Percentiles rank a stretch among this genome's conserved stretches.
Evolutionary conservation across 495 filamentous ascomycete genomes (phyloP).

Genomic region (Thozetella sp.): DNA sequence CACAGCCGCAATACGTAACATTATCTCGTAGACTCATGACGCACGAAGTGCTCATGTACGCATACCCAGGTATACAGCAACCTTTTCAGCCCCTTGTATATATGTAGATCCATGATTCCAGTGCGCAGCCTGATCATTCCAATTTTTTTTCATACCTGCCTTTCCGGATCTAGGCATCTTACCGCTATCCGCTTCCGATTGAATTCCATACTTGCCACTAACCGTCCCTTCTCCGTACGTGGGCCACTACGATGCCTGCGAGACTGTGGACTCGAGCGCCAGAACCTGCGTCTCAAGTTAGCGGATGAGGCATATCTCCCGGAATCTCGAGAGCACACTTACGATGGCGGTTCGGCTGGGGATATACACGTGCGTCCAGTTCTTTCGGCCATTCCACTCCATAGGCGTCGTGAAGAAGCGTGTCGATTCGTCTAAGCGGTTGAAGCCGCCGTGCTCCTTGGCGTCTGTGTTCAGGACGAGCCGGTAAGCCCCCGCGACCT

Average conservation of each 20-base stretch:
- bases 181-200: neutral
- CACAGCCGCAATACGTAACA: too few species aligned
- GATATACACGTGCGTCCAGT: constrained; percentile 92
- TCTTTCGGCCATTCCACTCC: constrained; percentile 83
- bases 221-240: neutral
- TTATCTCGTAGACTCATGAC: too few species aligned
- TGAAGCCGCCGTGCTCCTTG: constrained; percentile 76
- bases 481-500: constrained; percentile 80
- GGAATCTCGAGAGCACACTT: constrained; percentile 33
- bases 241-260: constrained; percentile 3
- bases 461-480: constrained; percentile 86
- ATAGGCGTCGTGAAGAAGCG: constrained; percentile 90
- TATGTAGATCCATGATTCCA: too few species aligned
- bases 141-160: too few species aligned
- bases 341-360: constrained; percentile 85
- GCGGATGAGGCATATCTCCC: neutral
- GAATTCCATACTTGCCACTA: neutral
- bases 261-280: constrained; percentile 28
- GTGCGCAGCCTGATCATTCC: too few species aligned
- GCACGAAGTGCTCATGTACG: too few species aligned
- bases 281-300: constrained; percentile 20
- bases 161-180: too few species aligned
- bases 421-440: constrained; percentile 72
- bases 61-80: too few species aligned
- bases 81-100: too few species aligned